Base-by-base conservation (phyloP, 495 filamentous ascomycete genomes). In the Achaetomiella virescens region DNA sequence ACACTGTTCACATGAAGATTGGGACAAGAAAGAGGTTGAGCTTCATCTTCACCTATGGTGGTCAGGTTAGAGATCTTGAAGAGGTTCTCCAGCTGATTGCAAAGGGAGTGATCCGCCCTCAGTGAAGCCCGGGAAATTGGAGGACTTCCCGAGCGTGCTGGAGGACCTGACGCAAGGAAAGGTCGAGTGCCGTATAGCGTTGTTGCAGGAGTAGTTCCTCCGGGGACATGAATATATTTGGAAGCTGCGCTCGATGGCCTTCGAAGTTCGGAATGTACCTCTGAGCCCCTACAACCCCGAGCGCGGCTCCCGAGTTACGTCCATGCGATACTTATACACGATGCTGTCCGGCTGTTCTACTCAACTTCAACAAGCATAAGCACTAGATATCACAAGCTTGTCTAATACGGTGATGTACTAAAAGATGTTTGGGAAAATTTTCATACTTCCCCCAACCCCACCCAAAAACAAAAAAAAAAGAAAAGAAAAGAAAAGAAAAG, bases 1-100 rank as follows among this genome's bases (percentile, higher is more conserved):
- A 73, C 8, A 58, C 59, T 6, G 57, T 72, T 17, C 63, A 63
- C 15, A 59, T 59, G 47, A 48, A 60, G 14, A 53, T 47, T 6
- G 53, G 61, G 9, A 53, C 56, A 6, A 15, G 61, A 15, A 61
- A 61, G 41, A 52, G 54, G 45, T 42, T 57, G 33, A 57, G 59
- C 33, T 49, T 45, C 46, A 58, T 58, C 22, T 61, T 58, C 20
- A 58, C 46, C 11, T 61, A 56, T 40, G 61, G 55, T 21, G 52
- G 56, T 0, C 47, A 60, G 36, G 52, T 58, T 4, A 12, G 27
- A 11, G 55, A 60, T 29, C 48, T 65, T 21, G 38, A 46, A 18
- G 40, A 48, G 25, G 54, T 51, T 6, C 43, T 65, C 35, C 25
- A 60, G 1, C 56, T 65, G n/a, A 59, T 57, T 17, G 43, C 55